Percentiles rank a stretch among this genome's conserved stretches.
These are phyloP conservation scores for Calamus simplicifolius DNA, from an alignment of 176 grass and related monocot genomes.

Conservation along the genomic window DNA sequence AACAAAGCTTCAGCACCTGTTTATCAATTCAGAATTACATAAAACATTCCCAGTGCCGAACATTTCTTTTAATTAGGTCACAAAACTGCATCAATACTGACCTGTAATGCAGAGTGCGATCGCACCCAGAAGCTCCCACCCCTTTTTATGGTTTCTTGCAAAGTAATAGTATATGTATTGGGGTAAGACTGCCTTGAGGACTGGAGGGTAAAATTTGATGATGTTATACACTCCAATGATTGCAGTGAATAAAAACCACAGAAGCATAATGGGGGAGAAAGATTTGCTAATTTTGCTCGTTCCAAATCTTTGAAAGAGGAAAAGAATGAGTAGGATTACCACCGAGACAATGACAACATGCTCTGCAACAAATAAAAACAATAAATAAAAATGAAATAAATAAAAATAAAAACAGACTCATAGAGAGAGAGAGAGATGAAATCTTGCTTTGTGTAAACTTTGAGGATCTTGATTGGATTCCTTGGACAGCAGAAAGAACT, in stretches of 20 bases:
- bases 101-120: conserved; percentile 73
- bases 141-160: conserved; percentile 33
- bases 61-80: background rate
- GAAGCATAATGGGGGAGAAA: conserved; percentile 72
- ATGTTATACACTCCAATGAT: conserved; percentile 62
- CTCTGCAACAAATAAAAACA: conserved; percentile 26
- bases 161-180: conserved; percentile 55
- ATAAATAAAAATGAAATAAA: no score
- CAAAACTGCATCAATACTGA: background rate
- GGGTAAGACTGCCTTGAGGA: conserved; percentile 54
- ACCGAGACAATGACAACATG: conserved; percentile 55
- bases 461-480: conserved; percentile 69
- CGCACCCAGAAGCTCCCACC: conserved; percentile 64
- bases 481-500: conserved; percentile 84
- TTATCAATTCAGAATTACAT: background rate
- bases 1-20: conserved; percentile 90
- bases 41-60: background rate
- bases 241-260: conserved; percentile 45
- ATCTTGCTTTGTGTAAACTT: conserved; percentile 58
- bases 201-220: conserved; percentile 49
- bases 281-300: conserved; percentile 72
- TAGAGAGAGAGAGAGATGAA: no score
- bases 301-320: conserved; percentile 51
- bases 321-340: conserved; percentile 48
- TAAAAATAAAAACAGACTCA: no score